Evolutionary conservation across 352 stramenopile species (phyloP), one percentile per base, ranked within the genome.

Genomic region (Phytophthora chlamydospora): DNA sequence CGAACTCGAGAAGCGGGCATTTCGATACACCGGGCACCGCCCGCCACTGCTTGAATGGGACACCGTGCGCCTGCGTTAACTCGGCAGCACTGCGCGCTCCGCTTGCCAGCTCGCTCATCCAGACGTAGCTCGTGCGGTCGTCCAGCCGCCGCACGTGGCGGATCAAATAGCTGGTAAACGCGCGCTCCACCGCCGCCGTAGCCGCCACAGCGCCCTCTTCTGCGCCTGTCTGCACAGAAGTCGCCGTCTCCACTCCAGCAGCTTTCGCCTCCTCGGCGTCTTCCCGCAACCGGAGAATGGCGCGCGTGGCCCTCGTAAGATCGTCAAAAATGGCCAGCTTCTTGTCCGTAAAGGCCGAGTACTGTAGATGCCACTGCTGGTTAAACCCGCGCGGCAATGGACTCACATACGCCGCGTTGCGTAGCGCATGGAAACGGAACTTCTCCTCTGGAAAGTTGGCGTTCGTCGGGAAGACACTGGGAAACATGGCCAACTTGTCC

Each of bases 11-110:
- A 14, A 96, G 51, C 11, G 83, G 85, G 36, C 87, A 96, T 62
- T 91, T 93, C 21, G 83, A 87, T 12, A 88, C 73, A 16, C 90
- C 86, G 4, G 80, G 72, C 5, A 90, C 79, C 10, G 87, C 79
- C 1, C 80, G 76, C 87, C 87, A 96, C 49, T 93, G 82, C 60
- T 94, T 91, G 57, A 94, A 93, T 2, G 87, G 85, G 2, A 96
- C 84, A 2, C 87, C 85, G 48, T 90, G 79, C 4, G 72, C 71
- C 54, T 96, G 85, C 17, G 92, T 83, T 14, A 96, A 70, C 33
- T 93, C 85, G 29, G 80, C 66, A 24, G 89, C 75, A 52, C 72
- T 88, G 16, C 77, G 73, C 32, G 76, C 71, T 2, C 87, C 87
- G 35, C 71, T 80, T 29, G 84, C 66, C 8, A 96, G 69, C 40